These are phyloP conservation scores for Fonsecaea pugnacius DNA, from an alignment of 2,329 filamentous ascomycete species.

Conservation along the genomic window DNA sequence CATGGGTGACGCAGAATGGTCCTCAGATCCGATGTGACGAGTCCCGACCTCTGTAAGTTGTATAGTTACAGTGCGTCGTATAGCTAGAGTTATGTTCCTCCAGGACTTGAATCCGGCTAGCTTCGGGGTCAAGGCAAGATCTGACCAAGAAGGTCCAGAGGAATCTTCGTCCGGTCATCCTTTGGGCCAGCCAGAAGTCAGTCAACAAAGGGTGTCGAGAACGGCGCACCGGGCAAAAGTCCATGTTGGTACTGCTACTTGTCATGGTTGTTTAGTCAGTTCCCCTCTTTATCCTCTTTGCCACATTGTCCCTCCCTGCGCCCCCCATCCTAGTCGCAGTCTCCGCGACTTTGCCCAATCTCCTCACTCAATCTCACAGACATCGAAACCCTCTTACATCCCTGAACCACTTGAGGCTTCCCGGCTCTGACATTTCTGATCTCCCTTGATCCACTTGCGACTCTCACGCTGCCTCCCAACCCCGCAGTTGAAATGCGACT, in stretches of 20 bases:
- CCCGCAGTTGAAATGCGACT: conserved; percentile 15
- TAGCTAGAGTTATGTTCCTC: neutral
- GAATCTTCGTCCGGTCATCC: conserved; percentile 7
- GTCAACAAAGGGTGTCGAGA: no score
- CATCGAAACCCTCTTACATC: conserved; percentile 1
- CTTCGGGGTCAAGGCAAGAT: conserved; percentile 4
- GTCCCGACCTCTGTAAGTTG: no score
- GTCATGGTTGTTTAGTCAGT: neutral
- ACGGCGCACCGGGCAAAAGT: neutral
- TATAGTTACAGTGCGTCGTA: no score
- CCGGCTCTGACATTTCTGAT: neutral
- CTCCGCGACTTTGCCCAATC: neutral
- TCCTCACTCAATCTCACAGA: neutral
- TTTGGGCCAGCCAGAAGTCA: conserved; percentile 7
- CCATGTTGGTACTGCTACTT: neutral
- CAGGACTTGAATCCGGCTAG: conserved; percentile 3
- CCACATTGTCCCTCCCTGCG: conserved; percentile 5
- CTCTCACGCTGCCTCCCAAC: neutral
- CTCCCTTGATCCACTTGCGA: conserved; percentile 26
- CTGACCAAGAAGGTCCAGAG: conserved; percentile 3
- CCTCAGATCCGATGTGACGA: neutral
- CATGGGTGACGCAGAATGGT: neutral
- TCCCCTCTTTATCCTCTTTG: conserved; percentile 21
- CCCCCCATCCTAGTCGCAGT: neutral
- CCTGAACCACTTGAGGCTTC: neutral